phyloP scores from a whole-genome alignment of 495 filamentous ascomycete genomes.

The Tetracladium setigerum region DNA sequence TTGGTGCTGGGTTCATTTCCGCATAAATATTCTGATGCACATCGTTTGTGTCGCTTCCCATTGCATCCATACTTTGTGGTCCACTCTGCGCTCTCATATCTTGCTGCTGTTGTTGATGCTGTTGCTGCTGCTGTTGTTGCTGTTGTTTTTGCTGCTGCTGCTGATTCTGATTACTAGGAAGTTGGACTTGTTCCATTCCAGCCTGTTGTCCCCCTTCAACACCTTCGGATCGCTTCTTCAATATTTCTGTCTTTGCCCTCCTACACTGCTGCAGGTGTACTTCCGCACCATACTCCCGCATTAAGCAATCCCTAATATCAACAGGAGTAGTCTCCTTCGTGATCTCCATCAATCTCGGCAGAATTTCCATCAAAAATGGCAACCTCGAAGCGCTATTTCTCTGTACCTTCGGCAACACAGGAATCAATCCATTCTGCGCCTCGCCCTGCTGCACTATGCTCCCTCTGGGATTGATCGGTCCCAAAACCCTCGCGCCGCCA shows the following conservation, averaged over 20 bases:
- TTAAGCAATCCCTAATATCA: constrained; percentile 21
- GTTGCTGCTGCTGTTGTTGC: background rate
- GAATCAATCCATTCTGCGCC: constrained; percentile 5
- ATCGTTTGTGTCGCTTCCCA: constrained; percentile 14
- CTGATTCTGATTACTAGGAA: background rate
- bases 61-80: constrained; percentile 10
- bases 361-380: constrained; percentile 22
- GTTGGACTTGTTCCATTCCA: background rate
- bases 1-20: constrained; percentile 6
- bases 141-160: background rate
- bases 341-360: constrained; percentile 21
- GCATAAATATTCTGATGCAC: constrained; percentile 15
- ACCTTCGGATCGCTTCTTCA: constrained; percentile 12
- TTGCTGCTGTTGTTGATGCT: background rate
- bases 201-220: constrained; percentile 2
- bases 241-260: constrained; percentile 21
- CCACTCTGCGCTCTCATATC: background rate
- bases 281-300: constrained; percentile 19
- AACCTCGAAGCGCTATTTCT: constrained; percentile 20
- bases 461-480: constrained; percentile 6
- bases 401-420: constrained; percentile 21
- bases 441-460: background rate
- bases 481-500: constrained; percentile 19
- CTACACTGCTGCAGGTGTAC: constrained; percentile 23
- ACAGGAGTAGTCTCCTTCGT: constrained; percentile 19